Evolutionary conservation across 2,329 filamentous ascomycete genomes (phyloP), one percentile per base, ranked within the genome.

Genomic region (Nothomitra cinnamomea): DNA sequence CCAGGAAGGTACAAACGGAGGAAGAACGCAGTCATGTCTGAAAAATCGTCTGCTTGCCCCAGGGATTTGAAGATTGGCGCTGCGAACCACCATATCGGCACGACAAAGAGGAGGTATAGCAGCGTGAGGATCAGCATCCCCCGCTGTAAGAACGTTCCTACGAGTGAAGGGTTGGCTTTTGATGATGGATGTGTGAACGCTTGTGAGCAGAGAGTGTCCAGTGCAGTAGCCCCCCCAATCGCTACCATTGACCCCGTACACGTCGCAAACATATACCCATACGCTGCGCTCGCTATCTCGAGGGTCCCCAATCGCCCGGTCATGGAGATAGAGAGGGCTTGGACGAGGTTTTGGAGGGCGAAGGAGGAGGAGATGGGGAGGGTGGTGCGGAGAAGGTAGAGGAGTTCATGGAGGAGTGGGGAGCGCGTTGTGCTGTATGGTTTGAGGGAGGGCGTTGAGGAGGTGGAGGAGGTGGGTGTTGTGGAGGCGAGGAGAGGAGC

Each of bases 191-290:
- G 56, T 1, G 55, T 55, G 2, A 52, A 54, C 7, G 51, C 56
- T 36, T 58, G 56, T 6, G 38, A 50, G 24, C 56, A 57, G 22
- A 58, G 43, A 1, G 56, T 58, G 21, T 58, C 56, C 6, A 58
- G 51, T 3, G 56, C 56, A 8, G 56, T 58, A 3, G 49, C 48
- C 6, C 56, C 56, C 3, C 56, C 56, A 36, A 58, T 57, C 1
- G 55, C 56, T 3, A 57, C 25, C 56, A 58, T 58, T 24, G 43
- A 52, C 1, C 55, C 56, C 1, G 56, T 58, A 38, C 49, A 53
- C 19, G 49, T 45, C 24, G 53, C 43, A 32, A 58, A 57, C 55
- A 57, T 57, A 38, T 55, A 58, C 2, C 56, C 56, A 36, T 43
- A 58, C 1, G 57, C 41, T 13, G 22, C 41, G 41, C 4, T 5